phyloP scores from a whole-genome alignment of 345 rosid genomes.

The Conringia planisiliqua region DNA sequence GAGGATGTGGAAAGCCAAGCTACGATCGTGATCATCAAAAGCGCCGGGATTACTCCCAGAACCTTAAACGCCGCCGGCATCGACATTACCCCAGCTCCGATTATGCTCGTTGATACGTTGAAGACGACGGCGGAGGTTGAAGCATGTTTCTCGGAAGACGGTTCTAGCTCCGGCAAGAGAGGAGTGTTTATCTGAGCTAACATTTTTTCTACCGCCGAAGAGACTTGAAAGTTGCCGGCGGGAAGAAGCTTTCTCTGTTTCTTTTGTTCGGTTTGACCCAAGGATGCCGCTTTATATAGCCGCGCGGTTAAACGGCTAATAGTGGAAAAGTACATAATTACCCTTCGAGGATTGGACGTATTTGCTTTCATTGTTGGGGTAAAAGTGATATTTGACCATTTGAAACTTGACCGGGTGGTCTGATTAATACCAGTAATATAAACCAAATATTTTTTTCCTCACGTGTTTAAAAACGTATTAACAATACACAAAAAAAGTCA shows the following conservation, averaged over 20 bases:
- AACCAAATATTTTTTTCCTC: too few relatives aligned
- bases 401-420: slow-evolving; percentile 18
- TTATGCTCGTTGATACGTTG: slow-evolving; percentile 74
- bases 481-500: too few relatives aligned
- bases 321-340: not conserved
- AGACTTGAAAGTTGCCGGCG: slow-evolving; percentile 19
- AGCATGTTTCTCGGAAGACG: slow-evolving; percentile 26
- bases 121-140: slow-evolving; percentile 72
- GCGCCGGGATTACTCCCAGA: slow-evolving; percentile 78
- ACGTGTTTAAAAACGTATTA: too few relatives aligned
- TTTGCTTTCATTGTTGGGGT: not conserved
- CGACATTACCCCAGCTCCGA: slow-evolving; percentile 96
- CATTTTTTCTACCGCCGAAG: slow-evolving; percentile 39
- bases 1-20: slow-evolving; percentile 73
- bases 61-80: slow-evolving; percentile 87
- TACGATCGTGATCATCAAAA: slow-evolving; percentile 49
- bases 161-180: slow-evolving; percentile 46
- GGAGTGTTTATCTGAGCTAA: slow-evolving; percentile 42
- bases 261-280: not conserved
- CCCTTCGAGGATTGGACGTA: not conserved
- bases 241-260: too few relatives aligned
- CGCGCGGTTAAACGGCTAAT: not conserved
- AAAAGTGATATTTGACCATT: slow-evolving; percentile 11
- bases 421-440: not conserved
- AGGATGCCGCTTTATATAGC: slow-evolving; percentile 24